These are phyloP conservation scores for Colletotrichum caudatum DNA, from an alignment of 2,329 filamentous ascomycete species.

Conservation along the genomic window DNA sequence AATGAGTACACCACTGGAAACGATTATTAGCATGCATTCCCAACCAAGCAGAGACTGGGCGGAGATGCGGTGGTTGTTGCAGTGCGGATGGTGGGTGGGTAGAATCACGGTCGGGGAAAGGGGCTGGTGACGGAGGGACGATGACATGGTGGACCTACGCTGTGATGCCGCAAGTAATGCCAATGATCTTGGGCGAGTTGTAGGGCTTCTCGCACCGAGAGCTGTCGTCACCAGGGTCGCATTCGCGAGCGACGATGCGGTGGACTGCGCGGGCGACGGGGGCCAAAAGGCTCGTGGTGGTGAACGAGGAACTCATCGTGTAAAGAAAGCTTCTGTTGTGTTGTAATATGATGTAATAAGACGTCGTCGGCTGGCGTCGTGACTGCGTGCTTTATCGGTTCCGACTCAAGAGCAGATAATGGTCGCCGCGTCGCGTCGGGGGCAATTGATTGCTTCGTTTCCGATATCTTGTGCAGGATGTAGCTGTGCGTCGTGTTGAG, in stretches of 20 bases:
- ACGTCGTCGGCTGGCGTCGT: neutral
- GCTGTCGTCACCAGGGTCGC: conserved; percentile 22
- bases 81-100: too few relatives aligned
- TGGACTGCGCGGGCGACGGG: conserved; percentile 23
- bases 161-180: conserved; percentile 32
- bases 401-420: neutral
- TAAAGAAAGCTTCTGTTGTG: neutral
- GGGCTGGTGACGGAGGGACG: neutral
- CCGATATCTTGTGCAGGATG: neutral
- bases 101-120: too few relatives aligned
- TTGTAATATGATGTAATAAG: conserved; percentile 16
- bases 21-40: neutral
- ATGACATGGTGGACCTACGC: conserved; percentile 18
- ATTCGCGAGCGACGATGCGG: conserved; percentile 27
- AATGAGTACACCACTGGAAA: conserved; percentile 33
- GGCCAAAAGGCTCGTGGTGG: conserved; percentile 18
- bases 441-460: neutral
- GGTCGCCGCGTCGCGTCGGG: neutral
- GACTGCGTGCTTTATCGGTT: neutral
- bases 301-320: conserved; percentile 14
- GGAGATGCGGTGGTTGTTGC: neutral
- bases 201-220: conserved; percentile 34
- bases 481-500: neutral
- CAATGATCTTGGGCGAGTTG: conserved; percentile 32
- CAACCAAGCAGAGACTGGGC: neutral